Percentiles rank a stretch among this genome's conserved stretches.
Evolutionary conservation across 768 basidiomycete species (phyloP).

Genomic region (Tulasnella sp.): DNA sequence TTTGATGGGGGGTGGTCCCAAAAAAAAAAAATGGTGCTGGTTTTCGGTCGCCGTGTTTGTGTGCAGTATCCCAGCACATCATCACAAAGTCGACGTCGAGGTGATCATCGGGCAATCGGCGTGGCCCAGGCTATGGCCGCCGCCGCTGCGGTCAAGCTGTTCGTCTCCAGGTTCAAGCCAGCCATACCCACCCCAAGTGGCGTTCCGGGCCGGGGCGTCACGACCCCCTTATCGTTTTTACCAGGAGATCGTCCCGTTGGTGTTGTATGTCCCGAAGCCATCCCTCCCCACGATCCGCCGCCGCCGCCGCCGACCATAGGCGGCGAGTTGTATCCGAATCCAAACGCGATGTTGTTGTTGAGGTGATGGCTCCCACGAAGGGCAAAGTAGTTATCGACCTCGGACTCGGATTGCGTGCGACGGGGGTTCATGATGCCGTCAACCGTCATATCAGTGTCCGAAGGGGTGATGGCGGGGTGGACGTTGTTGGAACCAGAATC

Average conservation of each 20-base stretch:
- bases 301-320: background rate
- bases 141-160: no score
- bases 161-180: no score
- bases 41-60: no score
- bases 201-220: conserved; percentile 1
- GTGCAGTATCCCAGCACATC: no score
- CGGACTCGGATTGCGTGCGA: conserved; percentile 12
- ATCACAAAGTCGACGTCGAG: no score
- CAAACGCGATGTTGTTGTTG: background rate
- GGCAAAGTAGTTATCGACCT: conserved; percentile 15
- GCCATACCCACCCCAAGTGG: background rate
- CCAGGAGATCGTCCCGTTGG: background rate
- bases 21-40: no score
- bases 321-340: no score
- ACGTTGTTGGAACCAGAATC: background rate
- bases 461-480: no score
- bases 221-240: background rate
- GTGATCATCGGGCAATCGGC: no score
- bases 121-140: no score
- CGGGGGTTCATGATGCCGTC: background rate
- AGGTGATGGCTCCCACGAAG: background rate
- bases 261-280: background rate
- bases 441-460: background rate
- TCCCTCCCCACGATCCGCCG: background rate
- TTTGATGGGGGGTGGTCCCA: no score